Conservation (phyloP, 1,284 basidiomycete genomes). For the Leccinum pachyderme region DNA sequence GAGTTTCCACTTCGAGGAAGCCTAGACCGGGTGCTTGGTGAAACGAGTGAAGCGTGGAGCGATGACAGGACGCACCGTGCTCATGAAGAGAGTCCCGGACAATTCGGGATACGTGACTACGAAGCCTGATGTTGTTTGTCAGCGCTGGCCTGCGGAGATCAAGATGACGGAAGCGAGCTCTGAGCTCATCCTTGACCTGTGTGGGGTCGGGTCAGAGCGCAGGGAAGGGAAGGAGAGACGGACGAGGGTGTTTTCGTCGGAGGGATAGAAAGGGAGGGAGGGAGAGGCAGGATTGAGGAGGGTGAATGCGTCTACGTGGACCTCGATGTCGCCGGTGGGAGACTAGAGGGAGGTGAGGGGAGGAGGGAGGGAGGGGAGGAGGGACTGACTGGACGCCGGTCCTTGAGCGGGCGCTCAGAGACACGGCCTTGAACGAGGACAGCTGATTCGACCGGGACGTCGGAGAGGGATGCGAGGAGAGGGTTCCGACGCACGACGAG, state of each 20-base stretch:
- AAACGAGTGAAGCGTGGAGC: constrained; percentile 2
- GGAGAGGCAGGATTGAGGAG: constrained; percentile 77
- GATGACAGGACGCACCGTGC: constrained; percentile 48
- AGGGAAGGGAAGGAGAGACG: constrained; percentile 29
- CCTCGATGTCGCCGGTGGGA: constrained; percentile 74
- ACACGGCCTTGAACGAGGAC: constrained; percentile 76
- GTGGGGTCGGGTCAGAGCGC: constrained; percentile 20
- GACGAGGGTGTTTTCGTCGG: constrained; percentile 70
- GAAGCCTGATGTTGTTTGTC: constrained; percentile 74
- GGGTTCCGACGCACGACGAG: constrained; percentile 59
- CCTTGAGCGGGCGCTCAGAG: constrained; percentile 57
- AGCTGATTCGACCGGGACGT: constrained; percentile 72
- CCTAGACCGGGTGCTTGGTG: constrained; percentile 40
- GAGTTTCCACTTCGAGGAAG: constrained; percentile 93
- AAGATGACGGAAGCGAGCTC: constrained; percentile 83
- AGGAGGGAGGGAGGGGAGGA: constrained; percentile 1
- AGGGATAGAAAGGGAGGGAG: constrained; percentile 79
- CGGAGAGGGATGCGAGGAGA: constrained; percentile 48
- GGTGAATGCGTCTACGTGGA: constrained; percentile 67
- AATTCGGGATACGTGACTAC: constrained; percentile 78
- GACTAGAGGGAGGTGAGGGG: constrained; percentile 35
- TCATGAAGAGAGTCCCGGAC: constrained; percentile 75
- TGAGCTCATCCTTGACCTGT: constrained; percentile 82
- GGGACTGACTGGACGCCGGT: constrained; percentile 52
- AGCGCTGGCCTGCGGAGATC: constrained; percentile 80